Evolutionary conservation across 306 rosid genomes (phyloP), one percentile per base, ranked within the genome.

Genomic region (Fragaria iinumae): DNA sequence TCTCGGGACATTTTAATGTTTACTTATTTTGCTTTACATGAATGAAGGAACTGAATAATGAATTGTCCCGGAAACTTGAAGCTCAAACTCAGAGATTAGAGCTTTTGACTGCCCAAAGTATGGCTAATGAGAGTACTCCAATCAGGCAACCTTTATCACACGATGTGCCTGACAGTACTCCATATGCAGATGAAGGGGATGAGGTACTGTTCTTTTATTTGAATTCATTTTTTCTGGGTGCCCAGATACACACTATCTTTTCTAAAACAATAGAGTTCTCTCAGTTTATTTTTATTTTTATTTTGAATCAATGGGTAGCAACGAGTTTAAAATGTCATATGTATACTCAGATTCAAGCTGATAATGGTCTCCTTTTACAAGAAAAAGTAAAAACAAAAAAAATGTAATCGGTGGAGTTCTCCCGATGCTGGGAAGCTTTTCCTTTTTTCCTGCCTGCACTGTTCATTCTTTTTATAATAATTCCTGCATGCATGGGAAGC

Each of bases 11-110:
- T 78, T 59, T 69, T 47, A 63, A 77, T 75, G 29, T 80, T 43
- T 53, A 49, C 66, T 52, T 67, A 65, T 83, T 76, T 82, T 75
- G 17, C 77, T 83, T 76, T 79, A 76, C 45, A 75, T 80, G 57
- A 79, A 72, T 79, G 83, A 69, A 96, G 97, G 99, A 86, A 79
- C 80, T 91, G 81, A 92, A 96, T 88, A 87, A 85, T 79, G 99
- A 92, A 76, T 72, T 96, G 80, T 87, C 98, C 10, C 83, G 83
- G 67, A 92, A 96, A 75, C 97, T 96, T 48, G 98, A 96, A 86
- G 76, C 86, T 78, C 99, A 92, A 88, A 95, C 99, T 49, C 99
- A 92, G 82, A 91, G 98, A 88, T 78, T 96, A 83, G 99, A 96
- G 89, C 90, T 96, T 77, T 86, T 92, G 90, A 89, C 96, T 67